Conservation (phyloP, 768 basidiomycete genomes). For the Leccinum barrowsii region DNA sequence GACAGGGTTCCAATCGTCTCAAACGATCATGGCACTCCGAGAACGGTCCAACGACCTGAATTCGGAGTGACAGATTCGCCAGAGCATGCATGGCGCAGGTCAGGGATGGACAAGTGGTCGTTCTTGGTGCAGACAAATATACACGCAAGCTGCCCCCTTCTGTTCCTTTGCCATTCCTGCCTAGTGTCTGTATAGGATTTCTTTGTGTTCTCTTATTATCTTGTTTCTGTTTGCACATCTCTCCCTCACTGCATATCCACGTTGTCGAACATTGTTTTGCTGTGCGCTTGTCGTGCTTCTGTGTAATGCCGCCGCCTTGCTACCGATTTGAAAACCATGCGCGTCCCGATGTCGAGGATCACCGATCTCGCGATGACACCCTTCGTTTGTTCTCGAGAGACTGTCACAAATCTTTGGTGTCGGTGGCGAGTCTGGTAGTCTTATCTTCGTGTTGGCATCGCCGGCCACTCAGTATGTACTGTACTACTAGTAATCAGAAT, state of each 20-base stretch:
- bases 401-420: no score
- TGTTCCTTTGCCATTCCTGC: not conserved
- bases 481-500: no score
- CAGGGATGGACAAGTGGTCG: not conserved
- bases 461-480: no score
- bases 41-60: slow-evolving; percentile 20
- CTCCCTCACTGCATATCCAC: not conserved
- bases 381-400: no score
- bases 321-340: not conserved
- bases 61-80: not conserved
- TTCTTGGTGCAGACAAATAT: not conserved
- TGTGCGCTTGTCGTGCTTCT: not conserved
- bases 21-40: slow-evolving; percentile 29
- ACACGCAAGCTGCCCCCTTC: not conserved
- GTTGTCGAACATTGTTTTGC: not conserved
- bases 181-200: not conserved
- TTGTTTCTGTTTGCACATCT: slow-evolving; percentile 4
- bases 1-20: slow-evolving; percentile 16
- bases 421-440: no score
- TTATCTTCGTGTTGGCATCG: no score
- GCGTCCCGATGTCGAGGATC: not conserved
- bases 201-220: not conserved
- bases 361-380: not conserved
- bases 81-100: not conserved
- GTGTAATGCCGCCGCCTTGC: not conserved